Base-by-base conservation (phyloP, 2,329 filamentous ascomycete genomes). In the Verticillium zaregamsianum region DNA sequence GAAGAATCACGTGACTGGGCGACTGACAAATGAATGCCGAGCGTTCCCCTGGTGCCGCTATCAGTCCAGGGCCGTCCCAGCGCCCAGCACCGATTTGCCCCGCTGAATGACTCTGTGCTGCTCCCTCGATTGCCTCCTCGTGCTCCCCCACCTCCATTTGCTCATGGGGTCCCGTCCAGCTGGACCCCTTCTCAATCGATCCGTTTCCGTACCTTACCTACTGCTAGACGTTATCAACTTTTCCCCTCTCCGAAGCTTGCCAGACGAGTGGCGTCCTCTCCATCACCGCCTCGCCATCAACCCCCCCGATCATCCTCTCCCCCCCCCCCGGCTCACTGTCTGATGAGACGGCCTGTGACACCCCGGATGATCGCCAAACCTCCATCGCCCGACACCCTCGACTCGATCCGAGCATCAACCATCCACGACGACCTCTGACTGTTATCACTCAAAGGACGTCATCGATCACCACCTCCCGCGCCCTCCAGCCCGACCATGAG, bases 61-160 rank as follows among this genome's bases (percentile, higher is more conserved):
- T n/a, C 45, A 49, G 45, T 49, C 45, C 8, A 49, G 45, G 5
- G 45, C 20, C 20, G 45, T 49, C 45, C 23, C 45, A 20, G 20
- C 45, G n/a, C 57, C 57, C 61, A 58, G 55, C 52, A 58, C 59
- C 35, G 60, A 73, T 71, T 72, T 72, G 73, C 73, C 73, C 73
- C 73, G 71, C 72, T 65, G 45, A 49, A 49, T 49, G 45, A 68
- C 69, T 73, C 65, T 69, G 67, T 67, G 66, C 70, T 73, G 72
- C 68, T 67, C 68, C 68, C 71, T 66, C 72, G 63, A 68, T 73
- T 71, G 72, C 73, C 64, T 72, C 72, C 68, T 70, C 69, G 55
- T 49, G 64, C 69, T 70, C 66, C 67, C 68, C 66, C 68, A 69
- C 66, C 69, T 69, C 68, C 67, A 66, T 67, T 69, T 66, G 69